Percentiles rank a stretch among this genome's conserved stretches.
phyloP scores from a whole-genome alignment of 148 eudicot species.

The Rhododendron molle region DNA sequence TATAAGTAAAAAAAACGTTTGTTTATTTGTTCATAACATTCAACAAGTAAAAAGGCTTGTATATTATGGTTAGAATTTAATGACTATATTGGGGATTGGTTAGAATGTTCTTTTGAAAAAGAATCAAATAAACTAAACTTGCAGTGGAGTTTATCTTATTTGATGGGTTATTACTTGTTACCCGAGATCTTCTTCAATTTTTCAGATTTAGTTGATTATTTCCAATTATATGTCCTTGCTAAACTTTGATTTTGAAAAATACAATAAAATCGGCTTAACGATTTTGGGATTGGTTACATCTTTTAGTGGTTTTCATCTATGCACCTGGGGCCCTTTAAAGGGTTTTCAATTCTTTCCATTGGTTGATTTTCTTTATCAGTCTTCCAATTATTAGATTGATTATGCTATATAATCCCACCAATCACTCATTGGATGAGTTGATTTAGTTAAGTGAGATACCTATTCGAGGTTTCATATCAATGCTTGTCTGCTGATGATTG shows the following conservation, averaged over 20 bases:
- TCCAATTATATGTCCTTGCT: neutral
- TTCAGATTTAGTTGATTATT: conserved; percentile 14
- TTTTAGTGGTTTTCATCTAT: neutral
- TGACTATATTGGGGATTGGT: too few species aligned
- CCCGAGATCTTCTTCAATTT: neutral
- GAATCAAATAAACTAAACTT: too few species aligned
- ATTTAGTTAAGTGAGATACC: neutral
- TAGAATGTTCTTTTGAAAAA: too few species aligned
- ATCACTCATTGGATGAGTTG: neutral
- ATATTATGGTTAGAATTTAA: too few species aligned
- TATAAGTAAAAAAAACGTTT: too few species aligned
- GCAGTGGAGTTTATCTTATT: neutral
- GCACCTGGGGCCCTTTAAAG: neutral
- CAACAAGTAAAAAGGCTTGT: too few species aligned
- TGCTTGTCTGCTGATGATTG: neutral
- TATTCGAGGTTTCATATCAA: neutral
- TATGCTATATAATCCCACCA: neutral
- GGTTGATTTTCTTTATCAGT: neutral
- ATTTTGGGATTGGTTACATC: neutral
- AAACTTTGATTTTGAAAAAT: neutral
- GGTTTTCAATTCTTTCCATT: neutral
- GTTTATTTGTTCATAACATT: too few species aligned
- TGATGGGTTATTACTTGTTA: conserved; percentile 1
- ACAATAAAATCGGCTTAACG: neutral
- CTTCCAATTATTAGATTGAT: neutral